Evolutionary conservation across 495 filamentous ascomycete genomes (phyloP).

Genomic region (Penicillium tannophilum): DNA sequence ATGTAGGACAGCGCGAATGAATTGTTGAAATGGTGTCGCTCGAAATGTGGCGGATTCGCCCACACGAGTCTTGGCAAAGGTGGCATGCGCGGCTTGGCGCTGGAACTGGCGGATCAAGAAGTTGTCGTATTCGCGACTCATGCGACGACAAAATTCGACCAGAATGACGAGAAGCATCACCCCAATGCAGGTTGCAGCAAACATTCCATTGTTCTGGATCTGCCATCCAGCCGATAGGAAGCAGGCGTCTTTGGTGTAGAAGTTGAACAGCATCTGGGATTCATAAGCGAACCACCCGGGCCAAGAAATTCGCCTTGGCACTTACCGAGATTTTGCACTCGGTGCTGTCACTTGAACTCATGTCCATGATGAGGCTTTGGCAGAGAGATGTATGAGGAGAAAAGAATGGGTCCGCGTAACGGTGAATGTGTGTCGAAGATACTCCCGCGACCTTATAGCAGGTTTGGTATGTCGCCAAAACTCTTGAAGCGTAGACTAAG

Average conservation of each 20-base stretch:
- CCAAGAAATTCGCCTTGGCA: slow-evolving; percentile 18
- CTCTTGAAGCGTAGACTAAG: background rate
- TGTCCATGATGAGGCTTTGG: slow-evolving; percentile 23
- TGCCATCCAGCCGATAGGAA: slow-evolving; percentile 66
- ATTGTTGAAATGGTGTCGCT: slow-evolving; percentile 56
- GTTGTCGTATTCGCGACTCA: slow-evolving; percentile 58
- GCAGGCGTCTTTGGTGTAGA: slow-evolving; percentile 65
- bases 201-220: slow-evolving; percentile 57
- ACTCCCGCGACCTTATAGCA: background rate
- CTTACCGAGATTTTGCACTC: slow-evolving; percentile 30
- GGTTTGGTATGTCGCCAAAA: background rate
- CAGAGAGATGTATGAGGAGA: background rate
- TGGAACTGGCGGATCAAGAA: slow-evolving; percentile 49
- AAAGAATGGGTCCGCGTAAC: background rate
- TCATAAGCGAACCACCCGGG: slow-evolving; percentile 2
- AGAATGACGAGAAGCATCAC: slow-evolving; percentile 61
- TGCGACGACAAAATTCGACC: slow-evolving; percentile 61
- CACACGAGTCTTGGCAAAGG: background rate
- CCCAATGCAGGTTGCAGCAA: slow-evolving; percentile 68
- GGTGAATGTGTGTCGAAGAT: background rate
- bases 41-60: slow-evolving; percentile 34
- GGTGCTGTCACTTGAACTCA: slow-evolving; percentile 21
- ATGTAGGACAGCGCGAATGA: slow-evolving; percentile 57
- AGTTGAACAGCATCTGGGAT: slow-evolving; percentile 70
- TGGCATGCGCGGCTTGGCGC: slow-evolving; percentile 26